Base-by-base conservation (phyloP, 345 rosid species). In the Firmiana major region DNA sequence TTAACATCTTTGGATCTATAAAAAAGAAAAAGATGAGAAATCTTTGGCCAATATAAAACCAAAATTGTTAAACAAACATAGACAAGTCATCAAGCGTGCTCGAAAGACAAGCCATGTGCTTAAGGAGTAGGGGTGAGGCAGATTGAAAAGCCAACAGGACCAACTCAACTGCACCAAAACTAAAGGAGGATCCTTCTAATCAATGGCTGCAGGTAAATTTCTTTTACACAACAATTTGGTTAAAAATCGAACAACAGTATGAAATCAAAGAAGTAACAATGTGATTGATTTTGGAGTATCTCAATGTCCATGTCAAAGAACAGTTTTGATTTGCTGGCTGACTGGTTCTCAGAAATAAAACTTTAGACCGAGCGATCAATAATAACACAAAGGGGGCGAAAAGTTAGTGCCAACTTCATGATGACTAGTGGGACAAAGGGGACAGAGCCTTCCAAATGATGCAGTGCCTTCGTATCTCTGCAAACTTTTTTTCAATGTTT, bases 401-500 rank as follows among this genome's bases (percentile, higher is more conserved):
- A 75, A 63, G 76, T 34, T 75, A 5, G 58, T 62, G 53, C 42
- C 3, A 57, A 49, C 22, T 63, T 63, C 62, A 75, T 75, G 71
- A 75, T 75, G 69, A 38, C 49, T 11, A 36, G 22, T n/a, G 60
- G 78, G 78, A 40, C 19, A 74, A n/a, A 49, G 12, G 57, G 16
- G 65, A 57, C 66, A 73, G 66, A 11, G 34, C 43, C 4, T 74
- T 36, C 58, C 54, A 45, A 31, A 48, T 75, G 46, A 51, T 48
- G 77, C 46, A 46, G 34, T 48, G 62, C 70, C 48, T 63, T 63
- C 55, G 28, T 28, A 71, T 46, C 26, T 75, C 69, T 45, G 77
- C 34, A 24, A 73, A 19, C 63, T 8, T 54, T 13, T 55, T 19
- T 46, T n/a, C 13, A 53, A 15, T 21, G 19, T 57, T 58, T 38